Conservation (phyloP, 1,284 basidiomycete species). For the Pholiota adiposa region DNA sequence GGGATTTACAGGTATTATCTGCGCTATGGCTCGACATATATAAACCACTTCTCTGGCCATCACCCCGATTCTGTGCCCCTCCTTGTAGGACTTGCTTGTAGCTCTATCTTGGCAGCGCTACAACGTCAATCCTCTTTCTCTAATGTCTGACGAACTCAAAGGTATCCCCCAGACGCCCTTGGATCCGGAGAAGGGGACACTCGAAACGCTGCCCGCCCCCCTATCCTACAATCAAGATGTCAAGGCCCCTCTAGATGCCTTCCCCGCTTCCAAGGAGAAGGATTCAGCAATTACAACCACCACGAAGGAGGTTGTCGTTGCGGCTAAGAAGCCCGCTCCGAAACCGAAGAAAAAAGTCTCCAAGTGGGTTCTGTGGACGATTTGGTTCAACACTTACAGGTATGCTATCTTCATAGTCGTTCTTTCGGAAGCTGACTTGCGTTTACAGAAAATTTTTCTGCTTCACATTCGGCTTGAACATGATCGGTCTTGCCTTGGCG, state of each 20-base stretch:
- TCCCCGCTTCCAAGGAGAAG: conserved; percentile 33
- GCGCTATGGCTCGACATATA: conserved; percentile 23
- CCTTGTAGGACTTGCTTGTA: conserved; percentile 23
- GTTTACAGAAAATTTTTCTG: conserved; percentile 65
- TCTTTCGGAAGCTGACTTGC: neutral
- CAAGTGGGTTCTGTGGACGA: conserved; percentile 56
- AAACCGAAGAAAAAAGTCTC: conserved; percentile 50
- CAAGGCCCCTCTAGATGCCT: conserved; percentile 28
- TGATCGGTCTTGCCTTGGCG: conserved; percentile 62
- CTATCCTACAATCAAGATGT: conserved; percentile 26
- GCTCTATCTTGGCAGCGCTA: conserved; percentile 14
- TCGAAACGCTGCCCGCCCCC: conserved; percentile 41
- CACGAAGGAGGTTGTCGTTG: conserved; percentile 40
- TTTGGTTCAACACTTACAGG: conserved; percentile 78
- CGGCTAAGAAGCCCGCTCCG: conserved; percentile 33
- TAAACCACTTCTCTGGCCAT: conserved; percentile 15
- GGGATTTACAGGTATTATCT: conserved; percentile 21
- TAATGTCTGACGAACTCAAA: conserved; percentile 43
- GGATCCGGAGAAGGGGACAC: conserved; percentile 63
- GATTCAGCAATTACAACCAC: conserved; percentile 33
- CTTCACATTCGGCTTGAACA: conserved; percentile 59
- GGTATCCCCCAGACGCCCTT: conserved; percentile 40
- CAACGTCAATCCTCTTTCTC: conserved; percentile 22
- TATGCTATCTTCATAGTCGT: conserved; percentile 27
- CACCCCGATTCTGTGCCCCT: conserved; percentile 26